Base-by-base conservation (phyloP, 2,329 filamentous ascomycete genomes). In the Acrodontium crateriforme region DNA sequence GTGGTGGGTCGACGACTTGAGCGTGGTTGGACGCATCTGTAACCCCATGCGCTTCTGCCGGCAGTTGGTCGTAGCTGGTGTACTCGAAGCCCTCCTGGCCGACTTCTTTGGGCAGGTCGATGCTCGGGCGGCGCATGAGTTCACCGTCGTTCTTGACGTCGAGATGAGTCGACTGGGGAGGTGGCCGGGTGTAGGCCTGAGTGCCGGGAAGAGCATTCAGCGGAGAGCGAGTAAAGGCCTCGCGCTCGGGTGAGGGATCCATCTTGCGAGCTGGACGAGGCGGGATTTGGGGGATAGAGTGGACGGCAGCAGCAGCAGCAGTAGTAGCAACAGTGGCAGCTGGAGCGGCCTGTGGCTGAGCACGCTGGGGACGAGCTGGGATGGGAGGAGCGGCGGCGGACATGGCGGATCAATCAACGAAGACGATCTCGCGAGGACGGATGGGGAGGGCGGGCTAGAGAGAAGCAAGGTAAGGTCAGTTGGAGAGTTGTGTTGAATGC, bases 41-140 rank as follows among this genome's bases (percentile, higher is more conserved):
- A 22, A 52, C 49, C 15, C 30, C 35, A 24, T 44, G 38, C 3
- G 47, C 46, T 25, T 49, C 48, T n/a, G 40, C n/a, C 9, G 47
- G 48, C 39, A 56, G 50, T 37, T 58, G 54, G 27, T 53, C 46
- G 27, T 72, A 59, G 45, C 71, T 77, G 28, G 72, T 81, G 57
- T 94, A 94, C 59, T 94, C 87, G 41, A 67, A 73, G 37, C 87
- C 87, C 59, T 94, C 87, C 50, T 94, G 76, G 32, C 87, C 87
- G 30, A 93, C 67, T 23, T 37, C 30, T 1, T 79, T 79, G 10
- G 87, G 87, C 50, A 94, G 69, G 15, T 36, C 36, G 31, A 93
- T 81, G 49, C 81, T 91, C 18, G 79, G 72, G 27, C 82, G 78
- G 22, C 67, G 45, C 11, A 62, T 57, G 12, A 36, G 27, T 14